Evolutionary conservation across 805 yeast species (phyloP).

Genomic region (Isabelozyma gotoi): DNA sequence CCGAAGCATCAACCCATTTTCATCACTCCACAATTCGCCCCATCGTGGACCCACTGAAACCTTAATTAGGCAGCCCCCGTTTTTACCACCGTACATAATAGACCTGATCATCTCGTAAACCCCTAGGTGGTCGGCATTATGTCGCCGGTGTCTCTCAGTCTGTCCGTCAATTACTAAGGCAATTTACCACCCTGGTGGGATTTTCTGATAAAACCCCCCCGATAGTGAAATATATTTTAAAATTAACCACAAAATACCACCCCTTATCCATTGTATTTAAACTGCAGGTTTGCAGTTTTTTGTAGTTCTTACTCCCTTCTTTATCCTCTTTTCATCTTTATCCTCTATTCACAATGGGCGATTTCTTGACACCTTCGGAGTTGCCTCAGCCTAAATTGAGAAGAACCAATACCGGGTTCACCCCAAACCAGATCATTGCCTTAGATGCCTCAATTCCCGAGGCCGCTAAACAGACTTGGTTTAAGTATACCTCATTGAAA

Average conservation of each 20-base stretch:
- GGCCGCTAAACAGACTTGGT: slow-evolving; percentile 76
- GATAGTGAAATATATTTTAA: too few relatives aligned
- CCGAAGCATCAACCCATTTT: too few relatives aligned
- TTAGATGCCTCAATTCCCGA: slow-evolving; percentile 81
- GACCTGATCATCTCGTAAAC: too few relatives aligned
- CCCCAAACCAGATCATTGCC: slow-evolving; percentile 83
- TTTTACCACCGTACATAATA: too few relatives aligned
- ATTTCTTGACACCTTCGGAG: slow-evolving; percentile 36
- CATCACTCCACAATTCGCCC: too few relatives aligned
- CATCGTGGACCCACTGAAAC: too few relatives aligned
- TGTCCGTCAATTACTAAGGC: too few relatives aligned
- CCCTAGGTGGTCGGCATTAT: too few relatives aligned
- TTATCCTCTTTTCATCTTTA: background rate
- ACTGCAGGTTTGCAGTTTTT: background rate
- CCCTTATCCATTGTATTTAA: background rate
- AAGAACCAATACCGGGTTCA: slow-evolving; percentile 85
- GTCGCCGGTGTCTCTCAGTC: too few relatives aligned
- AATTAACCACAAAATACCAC: background rate
- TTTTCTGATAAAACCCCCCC: too few relatives aligned
- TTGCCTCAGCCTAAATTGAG: slow-evolving; percentile 49
- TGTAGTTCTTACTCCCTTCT: background rate
- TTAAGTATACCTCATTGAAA: slow-evolving; percentile 55
- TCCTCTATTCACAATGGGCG: slow-evolving; percentile 23
- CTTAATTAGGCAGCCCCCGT: too few relatives aligned
- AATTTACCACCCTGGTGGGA: too few relatives aligned